phyloP scores from a whole-genome alignment of 768 basidiomycete species.

The Tephrocybe sp. region DNA sequence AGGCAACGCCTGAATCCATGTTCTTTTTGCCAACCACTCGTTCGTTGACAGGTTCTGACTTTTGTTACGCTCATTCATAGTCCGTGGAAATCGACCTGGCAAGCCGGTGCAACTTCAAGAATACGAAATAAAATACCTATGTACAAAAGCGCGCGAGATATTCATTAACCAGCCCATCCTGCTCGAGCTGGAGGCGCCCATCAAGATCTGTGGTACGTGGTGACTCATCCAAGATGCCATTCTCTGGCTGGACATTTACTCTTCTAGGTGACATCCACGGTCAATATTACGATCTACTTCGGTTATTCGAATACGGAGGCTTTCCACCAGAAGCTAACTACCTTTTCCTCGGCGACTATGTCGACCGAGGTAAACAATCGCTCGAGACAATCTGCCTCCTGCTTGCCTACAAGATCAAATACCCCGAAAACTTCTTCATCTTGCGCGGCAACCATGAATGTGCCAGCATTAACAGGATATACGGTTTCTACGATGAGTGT shows the following conservation, averaged over 20 bases:
- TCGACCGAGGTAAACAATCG: conserved; percentile 98
- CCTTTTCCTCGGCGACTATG: conserved; percentile 99
- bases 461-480: conserved; percentile 98
- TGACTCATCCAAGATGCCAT: conserved; percentile 13
- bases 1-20: neutral
- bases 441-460: conserved; percentile 98
- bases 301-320: conserved; percentile 98
- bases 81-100: conserved; percentile 96
- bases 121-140: conserved; percentile 99
- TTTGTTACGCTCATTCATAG: conserved; percentile 40
- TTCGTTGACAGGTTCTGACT: conserved; percentile 11
- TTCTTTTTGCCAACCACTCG: conserved; percentile 5
- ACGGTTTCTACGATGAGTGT: conserved; percentile 99
- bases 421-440: conserved; percentile 99
- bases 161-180: conserved; percentile 99
- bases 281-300: conserved; percentile 97
- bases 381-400: conserved; percentile 99
- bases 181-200: conserved; percentile 96
- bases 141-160: conserved; percentile 97
- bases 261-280: conserved; percentile 93
- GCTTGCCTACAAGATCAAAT: conserved; percentile 99
- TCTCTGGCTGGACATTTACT: conserved; percentile 8
- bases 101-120: conserved; percentile 98
- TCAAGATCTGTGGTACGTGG: conserved; percentile 96
- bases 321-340: conserved; percentile 99